Evolutionary conservation across 208 protist species (phyloP).

Genomic region (Trypanosoma rangeli): DNA sequence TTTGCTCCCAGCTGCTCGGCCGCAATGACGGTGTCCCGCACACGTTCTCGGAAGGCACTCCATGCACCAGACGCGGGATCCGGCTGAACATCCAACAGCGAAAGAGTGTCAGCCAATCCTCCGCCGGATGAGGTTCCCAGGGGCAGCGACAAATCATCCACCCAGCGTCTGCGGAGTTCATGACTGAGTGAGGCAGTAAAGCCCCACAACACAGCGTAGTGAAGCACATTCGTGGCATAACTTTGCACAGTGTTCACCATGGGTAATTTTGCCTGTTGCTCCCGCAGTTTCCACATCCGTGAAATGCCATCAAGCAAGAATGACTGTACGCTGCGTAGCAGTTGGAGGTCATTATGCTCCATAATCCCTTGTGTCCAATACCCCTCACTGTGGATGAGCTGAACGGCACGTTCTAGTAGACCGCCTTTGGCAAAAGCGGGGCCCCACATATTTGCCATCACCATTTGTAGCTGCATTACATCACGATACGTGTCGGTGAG

Average conservation of each 20-base stretch:
- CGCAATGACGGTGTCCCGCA: slow-evolving; percentile 85
- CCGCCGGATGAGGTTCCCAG: slow-evolving; percentile 27
- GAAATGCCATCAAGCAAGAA: slow-evolving; percentile 91
- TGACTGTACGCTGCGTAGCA: slow-evolving; percentile 91
- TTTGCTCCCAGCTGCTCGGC: slow-evolving; percentile 90
- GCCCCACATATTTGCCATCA: slow-evolving; percentile 77
- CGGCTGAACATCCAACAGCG: slow-evolving; percentile 89
- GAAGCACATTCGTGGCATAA: slow-evolving; percentile 80
- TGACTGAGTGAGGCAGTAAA: slow-evolving; percentile 81
- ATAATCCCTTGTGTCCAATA: slow-evolving; percentile 92
- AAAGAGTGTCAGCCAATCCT: slow-evolving; percentile 14
- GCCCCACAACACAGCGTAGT: slow-evolving; percentile 96
- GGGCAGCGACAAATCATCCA: slow-evolving; percentile 47
- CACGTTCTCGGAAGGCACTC: slow-evolving; percentile 64
- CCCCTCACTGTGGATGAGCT: slow-evolving; percentile 45
- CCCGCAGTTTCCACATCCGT: slow-evolving; percentile 90
- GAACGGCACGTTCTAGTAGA: slow-evolving; percentile 81
- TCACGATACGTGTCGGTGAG: slow-evolving; percentile 29
- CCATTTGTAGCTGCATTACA: slow-evolving; percentile 80
- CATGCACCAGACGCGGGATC: slow-evolving; percentile 78
- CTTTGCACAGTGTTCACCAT: slow-evolving; percentile 30
- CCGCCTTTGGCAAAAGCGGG: slow-evolving; percentile 81
- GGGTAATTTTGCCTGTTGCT: slow-evolving; percentile 43
- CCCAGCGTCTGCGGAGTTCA: slow-evolving; percentile 60
- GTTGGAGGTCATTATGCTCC: slow-evolving; percentile 89